Evolutionary conservation across 805 yeast genomes (phyloP).

Genomic region (Pichia californica): DNA sequence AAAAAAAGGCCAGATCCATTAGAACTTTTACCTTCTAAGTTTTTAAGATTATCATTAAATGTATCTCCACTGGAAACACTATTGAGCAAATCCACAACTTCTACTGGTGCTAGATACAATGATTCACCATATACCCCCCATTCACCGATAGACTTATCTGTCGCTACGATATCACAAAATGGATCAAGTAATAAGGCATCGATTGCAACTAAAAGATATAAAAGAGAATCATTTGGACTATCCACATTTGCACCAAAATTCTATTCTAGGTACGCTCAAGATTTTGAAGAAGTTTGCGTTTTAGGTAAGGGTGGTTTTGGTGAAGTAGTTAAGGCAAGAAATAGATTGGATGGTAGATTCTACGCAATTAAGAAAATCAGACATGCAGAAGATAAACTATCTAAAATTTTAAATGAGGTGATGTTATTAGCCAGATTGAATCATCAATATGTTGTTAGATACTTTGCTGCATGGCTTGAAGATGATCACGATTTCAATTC

Average conservation of each 20-base stretch:
- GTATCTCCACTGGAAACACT: conserved; percentile 25
- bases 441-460: conserved; percentile 93
- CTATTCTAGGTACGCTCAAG: conserved; percentile 77
- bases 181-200: not conserved
- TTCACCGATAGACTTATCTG: not conserved
- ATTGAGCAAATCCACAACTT: not conserved
- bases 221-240: conserved; percentile 27
- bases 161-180: not conserved
- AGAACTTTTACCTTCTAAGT: conserved; percentile 78
- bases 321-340: conserved; percentile 95
- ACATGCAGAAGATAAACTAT: conserved; percentile 72
- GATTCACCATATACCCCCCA: too few species aligned
- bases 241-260: conserved; percentile 16
- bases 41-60: conserved; percentile 64
- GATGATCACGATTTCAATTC: conserved; percentile 39
- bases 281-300: conserved; percentile 89
- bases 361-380: conserved; percentile 91
- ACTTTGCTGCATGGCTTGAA: conserved; percentile 97
- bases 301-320: conserved; percentile 96
- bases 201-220: conserved; percentile 5
- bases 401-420: conserved; percentile 83
- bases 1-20: conserved; percentile 75
- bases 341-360: conserved; percentile 86
- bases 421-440: conserved; percentile 85
- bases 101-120: not conserved